Percentiles rank a stretch among this genome's conserved stretches.
These are phyloP conservation scores for Fraxinus ornus DNA, from an alignment of 305 asterid species.

Conservation along the genomic window DNA sequence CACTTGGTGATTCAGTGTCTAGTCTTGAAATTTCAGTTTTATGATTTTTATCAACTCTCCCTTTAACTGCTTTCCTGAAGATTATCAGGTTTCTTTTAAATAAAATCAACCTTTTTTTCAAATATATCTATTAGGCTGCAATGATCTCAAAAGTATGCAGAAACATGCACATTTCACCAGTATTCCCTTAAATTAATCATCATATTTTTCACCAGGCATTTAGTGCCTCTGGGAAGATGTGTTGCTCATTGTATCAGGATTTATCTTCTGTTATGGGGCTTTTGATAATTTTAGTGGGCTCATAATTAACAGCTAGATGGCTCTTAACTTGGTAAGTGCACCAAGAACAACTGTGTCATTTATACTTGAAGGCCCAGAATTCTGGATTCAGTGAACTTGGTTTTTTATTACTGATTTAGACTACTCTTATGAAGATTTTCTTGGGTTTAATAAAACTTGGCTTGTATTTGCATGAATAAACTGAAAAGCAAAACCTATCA, in stretches of 20 bases:
- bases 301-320: neutral
- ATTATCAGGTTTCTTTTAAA: neutral
- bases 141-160: neutral
- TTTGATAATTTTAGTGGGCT: neutral
- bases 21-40: neutral
- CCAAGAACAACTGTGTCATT: neutral
- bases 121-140: neutral
- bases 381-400: neutral
- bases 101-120: neutral
- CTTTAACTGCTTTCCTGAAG: neutral
- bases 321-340: neutral
- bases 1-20: neutral
- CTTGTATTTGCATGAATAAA: neutral
- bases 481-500: neutral
- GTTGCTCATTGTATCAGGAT: neutral
- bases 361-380: neutral
- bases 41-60: neutral
- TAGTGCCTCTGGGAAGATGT: neutral
- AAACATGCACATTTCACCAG: neutral
- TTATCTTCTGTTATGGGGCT: neutral
- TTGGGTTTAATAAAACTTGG: neutral
- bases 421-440: neutral
- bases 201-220: neutral
- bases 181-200: neutral
- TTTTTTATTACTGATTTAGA: neutral